Conservation (phyloP, 2,329 filamentous ascomycete genomes). For the Fusarium papillatum region DNA sequence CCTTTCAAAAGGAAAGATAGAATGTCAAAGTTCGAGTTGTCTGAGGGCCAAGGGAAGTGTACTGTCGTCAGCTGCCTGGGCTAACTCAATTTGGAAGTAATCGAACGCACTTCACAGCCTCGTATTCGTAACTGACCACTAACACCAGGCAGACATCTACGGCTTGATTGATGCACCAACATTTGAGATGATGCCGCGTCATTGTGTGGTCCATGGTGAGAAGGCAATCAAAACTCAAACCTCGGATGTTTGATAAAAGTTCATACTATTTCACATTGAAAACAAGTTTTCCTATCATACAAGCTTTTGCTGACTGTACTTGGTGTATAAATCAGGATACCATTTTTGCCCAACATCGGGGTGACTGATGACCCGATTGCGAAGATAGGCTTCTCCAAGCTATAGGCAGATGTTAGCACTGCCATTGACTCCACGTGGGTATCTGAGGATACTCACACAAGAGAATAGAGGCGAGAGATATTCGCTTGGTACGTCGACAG, state of each 20-base stretch:
- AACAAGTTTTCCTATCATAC: background rate
- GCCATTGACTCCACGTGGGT: accelerated
- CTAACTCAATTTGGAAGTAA: slow-evolving; percentile 19
- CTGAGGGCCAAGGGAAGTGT: background rate
- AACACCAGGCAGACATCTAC: background rate
- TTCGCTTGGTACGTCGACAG: slow-evolving; percentile 5
- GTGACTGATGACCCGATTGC: slow-evolving; percentile 10
- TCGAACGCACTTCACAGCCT: slow-evolving; percentile 18
- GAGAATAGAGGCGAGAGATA: slow-evolving; percentile 9
- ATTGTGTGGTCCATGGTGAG: background rate
- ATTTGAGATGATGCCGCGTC: background rate
- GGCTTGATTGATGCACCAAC: background rate
- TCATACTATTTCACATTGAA: background rate
- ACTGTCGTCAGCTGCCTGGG: background rate
- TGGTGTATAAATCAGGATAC: slow-evolving; percentile 14
- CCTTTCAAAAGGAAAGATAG: background rate
- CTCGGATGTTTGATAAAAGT: background rate
- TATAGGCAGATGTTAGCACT: background rate
- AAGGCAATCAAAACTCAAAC: background rate
- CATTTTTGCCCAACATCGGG: slow-evolving; percentile 12
- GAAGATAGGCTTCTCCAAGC: slow-evolving; percentile 11
- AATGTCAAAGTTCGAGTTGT: background rate
- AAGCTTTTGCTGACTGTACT: slow-evolving; percentile 13
- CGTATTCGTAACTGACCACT: background rate
- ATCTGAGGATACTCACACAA: background rate